A percentile compares a stretch with the other conserved stretches of the same genome.
phyloP scores from a whole-genome alignment of 148 eudicot genomes.

The Drosera capensis region DNA sequence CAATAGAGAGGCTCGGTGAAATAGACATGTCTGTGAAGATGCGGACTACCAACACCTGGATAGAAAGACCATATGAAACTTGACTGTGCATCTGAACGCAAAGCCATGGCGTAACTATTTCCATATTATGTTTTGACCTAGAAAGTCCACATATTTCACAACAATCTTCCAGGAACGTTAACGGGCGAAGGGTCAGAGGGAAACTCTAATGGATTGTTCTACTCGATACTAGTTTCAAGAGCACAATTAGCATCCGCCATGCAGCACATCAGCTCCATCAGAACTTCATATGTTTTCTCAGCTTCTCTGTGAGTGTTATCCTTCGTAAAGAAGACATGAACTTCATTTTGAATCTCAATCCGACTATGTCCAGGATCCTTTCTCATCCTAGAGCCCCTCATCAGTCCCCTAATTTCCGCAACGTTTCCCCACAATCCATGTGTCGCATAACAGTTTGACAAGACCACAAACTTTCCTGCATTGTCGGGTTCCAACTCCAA shows the following conservation, averaged over 20 bases:
- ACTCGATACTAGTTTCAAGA: background rate
- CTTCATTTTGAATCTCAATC: background rate
- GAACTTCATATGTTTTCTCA: background rate
- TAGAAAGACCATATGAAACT: too few relatives aligned
- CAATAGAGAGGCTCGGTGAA: too few relatives aligned
- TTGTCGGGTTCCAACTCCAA: background rate
- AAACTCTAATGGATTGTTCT: too few relatives aligned
- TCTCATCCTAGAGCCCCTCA: background rate
- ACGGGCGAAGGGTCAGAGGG: too few relatives aligned
- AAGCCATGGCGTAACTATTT: too few relatives aligned
- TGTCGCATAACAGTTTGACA: background rate
- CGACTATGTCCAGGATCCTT: background rate
- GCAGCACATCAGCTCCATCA: background rate
- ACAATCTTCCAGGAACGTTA: too few relatives aligned
- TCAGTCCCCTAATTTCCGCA: background rate
- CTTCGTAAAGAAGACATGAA: background rate
- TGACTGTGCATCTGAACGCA: too few relatives aligned
- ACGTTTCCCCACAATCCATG: background rate
- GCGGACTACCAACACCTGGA: too few relatives aligned
- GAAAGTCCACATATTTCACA: too few relatives aligned
- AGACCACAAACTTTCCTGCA: background rate
- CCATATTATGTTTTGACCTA: too few relatives aligned
- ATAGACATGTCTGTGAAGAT: too few relatives aligned
- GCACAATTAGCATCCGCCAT: background rate
- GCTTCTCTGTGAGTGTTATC: background rate